phyloP scores from a whole-genome alignment of 805 yeast species.

The Geotrichum ghanense region DNA sequence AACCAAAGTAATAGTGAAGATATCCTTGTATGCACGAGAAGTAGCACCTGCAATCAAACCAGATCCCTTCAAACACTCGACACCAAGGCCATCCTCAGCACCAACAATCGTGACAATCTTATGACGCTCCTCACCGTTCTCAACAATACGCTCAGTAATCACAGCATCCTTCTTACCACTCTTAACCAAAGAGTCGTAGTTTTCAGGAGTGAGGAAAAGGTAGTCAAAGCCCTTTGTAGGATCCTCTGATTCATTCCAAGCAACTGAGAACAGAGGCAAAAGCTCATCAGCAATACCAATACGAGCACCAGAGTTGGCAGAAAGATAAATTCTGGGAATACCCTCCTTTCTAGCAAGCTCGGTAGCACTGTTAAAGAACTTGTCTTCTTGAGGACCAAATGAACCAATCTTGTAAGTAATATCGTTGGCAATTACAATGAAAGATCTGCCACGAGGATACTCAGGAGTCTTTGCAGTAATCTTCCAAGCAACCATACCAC shows the following conservation, averaged over 20 bases:
- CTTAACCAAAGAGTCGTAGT: constrained; percentile 39
- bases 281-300: constrained; percentile 97
- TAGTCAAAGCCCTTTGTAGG: constrained; percentile 85
- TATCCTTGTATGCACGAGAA: constrained; percentile 93
- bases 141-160: constrained; percentile 62
- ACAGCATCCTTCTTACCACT: constrained; percentile 17
- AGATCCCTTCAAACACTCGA: constrained; percentile 95
- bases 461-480: constrained; percentile 89
- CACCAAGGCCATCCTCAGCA: constrained; percentile 94
- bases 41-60: constrained; percentile 99
- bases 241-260: constrained; percentile 72
- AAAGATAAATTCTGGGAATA: constrained; percentile 87
- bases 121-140: constrained; percentile 72
- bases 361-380: constrained; percentile 83
- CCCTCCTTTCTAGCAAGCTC: constrained; percentile 84
- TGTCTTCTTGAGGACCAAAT: constrained; percentile 94
- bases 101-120: constrained; percentile 82
- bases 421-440: constrained; percentile 90
- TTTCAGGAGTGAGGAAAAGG: constrained; percentile 66
- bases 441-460: constrained; percentile 91
- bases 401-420: constrained; percentile 98
- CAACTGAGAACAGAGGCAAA: constrained; percentile 77
- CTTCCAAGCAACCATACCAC: constrained; percentile 98
- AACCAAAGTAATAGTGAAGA: constrained; percentile 93
- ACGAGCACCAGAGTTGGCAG: constrained; percentile 99